Percentiles rank a stretch among this genome's conserved stretches.
Conservation (phyloP, 2,329 filamentous ascomycete genomes). For the Parastagonospora nodorum region DNA sequence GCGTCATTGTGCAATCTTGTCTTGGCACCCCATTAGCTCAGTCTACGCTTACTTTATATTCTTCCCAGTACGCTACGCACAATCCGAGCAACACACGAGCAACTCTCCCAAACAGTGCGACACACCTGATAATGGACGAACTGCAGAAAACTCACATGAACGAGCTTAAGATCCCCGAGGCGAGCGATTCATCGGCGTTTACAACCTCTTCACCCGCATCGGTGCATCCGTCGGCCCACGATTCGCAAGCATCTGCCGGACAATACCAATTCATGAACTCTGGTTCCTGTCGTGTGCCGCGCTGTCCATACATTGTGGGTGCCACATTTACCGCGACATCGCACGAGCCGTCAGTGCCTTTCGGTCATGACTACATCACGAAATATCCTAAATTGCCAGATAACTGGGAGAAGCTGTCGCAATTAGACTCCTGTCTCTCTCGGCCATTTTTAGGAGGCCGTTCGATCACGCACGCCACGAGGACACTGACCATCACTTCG, state of each 20-base stretch:
- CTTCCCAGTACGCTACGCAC: too few relatives aligned
- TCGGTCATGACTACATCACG: conserved; percentile 3
- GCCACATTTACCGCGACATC: conserved; percentile 1
- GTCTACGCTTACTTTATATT: too few relatives aligned
- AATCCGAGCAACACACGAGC: too few relatives aligned
- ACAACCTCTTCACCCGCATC: too few relatives aligned
- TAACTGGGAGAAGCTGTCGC: background rate
- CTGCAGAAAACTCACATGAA: too few relatives aligned
- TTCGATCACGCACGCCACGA: background rate
- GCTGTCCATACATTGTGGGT: conserved; percentile 2
- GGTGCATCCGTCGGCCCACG: background rate
- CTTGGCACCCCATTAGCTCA: too few relatives aligned
- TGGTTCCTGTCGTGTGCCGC: background rate
- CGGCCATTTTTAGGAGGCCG: background rate
- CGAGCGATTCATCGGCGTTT: too few relatives aligned
- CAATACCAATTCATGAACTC: background rate
- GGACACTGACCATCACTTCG: conserved; percentile 1
- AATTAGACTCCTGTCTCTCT: conserved; percentile 4
- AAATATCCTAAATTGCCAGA: background rate
- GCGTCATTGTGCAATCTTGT: too few relatives aligned
- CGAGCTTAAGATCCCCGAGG: too few relatives aligned
- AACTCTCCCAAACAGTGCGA: too few relatives aligned
- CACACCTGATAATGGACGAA: too few relatives aligned
- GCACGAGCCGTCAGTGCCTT: conserved; percentile 5
- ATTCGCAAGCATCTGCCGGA: background rate